Evolutionary conservation across 768 basidiomycete genomes (phyloP).

Genomic region (Pleurotus eryngii): DNA sequence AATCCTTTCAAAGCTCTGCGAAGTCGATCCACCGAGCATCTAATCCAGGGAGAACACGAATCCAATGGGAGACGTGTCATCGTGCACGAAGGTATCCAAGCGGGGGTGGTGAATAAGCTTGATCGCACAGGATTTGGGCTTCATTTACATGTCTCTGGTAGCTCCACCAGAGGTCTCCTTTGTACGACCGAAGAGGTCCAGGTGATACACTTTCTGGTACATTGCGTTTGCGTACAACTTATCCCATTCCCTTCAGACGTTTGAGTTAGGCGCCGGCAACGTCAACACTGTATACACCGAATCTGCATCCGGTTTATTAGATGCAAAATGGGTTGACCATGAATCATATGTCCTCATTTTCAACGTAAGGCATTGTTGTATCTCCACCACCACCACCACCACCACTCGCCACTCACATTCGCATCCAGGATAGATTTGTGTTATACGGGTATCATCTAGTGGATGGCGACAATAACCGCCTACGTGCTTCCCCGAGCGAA

Average conservation of each 20-base stretch:
- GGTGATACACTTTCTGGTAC: conserved; percentile 24
- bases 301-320: conserved; percentile 22
- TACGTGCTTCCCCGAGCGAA: not conserved
- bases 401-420: not conserved
- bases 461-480: conserved; percentile 32
- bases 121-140: too few species aligned
- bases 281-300: conserved; percentile 27
- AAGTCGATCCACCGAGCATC: conserved; percentile 45
- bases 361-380: conserved; percentile 23
- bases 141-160: conserved; percentile 12
- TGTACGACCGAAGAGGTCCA: conserved; percentile 45
- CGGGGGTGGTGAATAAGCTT: too few species aligned
- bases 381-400: not conserved
- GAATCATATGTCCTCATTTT: conserved; percentile 36
- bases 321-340: conserved; percentile 37
- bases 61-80: conserved; percentile 8
- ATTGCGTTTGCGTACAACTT: not conserved
- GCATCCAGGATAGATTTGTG: conserved; percentile 36
- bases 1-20: conserved; percentile 62
- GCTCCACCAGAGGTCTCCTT: conserved; percentile 34
- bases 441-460: conserved; percentile 29
- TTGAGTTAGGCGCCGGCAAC: conserved; percentile 29
- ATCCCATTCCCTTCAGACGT: conserved; percentile 26
- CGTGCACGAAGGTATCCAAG: too few species aligned
- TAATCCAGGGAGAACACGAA: conserved; percentile 17